Base-by-base conservation (phyloP, 805 yeast genomes). In the Barnettozyma californica region DNA sequence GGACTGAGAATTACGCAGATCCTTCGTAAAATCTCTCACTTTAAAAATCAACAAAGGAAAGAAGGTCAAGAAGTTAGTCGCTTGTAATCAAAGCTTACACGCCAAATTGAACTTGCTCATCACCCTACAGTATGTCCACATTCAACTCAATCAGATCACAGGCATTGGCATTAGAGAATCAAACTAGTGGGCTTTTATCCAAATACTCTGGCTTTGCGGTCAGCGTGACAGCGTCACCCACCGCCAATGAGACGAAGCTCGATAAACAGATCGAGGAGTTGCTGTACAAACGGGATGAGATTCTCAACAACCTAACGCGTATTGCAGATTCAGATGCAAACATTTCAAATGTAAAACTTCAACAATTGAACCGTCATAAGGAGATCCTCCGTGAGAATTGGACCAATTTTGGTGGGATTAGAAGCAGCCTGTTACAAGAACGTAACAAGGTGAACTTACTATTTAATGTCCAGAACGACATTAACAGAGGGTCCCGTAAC, bases 311-410 rank as follows among this genome's bases (percentile, higher is more conserved):
- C 31, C 62, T 86, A 53, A 69, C 74, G 44, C 69, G 83, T 31
- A 71, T 81, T 10, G 68, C 80, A 18, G 87, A 86, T 42, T 68
- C 77, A 1, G 82, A 75, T 48, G 70, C 77, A 26, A 66, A 73
- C 14, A 75, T 85, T 8, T 76, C 91, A 5, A 78, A 94, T 0
- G 78, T 94, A 0, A 86, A 86, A 63, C 65, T 82, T 39, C 92
- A 86, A 59, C 98, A 91, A 63, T 68, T 90, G 42, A 80, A 84
- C 50, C 80, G 97, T 52, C 96, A 89, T 64, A 80, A 78, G 57
- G 96, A 89, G 64, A 75, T 78, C 13, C 70, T 88, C 26, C 77
- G 71, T 49, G 95, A 89, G 48, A 91, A 87, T 66, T 73, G 77
- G 66, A 65, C 71, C 46, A 85, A 82, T 52, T 85, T 78, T 58